Base-by-base conservation (phyloP, 345 rosid genomes). In the Pseudoturritis turrita region DNA sequence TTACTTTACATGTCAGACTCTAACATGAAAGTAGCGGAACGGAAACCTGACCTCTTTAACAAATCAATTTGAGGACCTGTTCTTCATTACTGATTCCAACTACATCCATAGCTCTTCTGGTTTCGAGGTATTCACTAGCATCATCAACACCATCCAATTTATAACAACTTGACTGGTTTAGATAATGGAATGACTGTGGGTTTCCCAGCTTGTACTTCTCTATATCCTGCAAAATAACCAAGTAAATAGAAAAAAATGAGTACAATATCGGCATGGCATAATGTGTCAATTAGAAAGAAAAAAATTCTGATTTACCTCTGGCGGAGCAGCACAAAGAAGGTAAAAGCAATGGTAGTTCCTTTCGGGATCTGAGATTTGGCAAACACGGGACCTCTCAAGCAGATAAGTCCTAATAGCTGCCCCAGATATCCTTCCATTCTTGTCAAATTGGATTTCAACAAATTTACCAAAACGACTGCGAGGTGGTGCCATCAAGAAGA, bases 301-400 rank as follows among this genome's bases (percentile, higher is more conserved):
- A 17, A n/a, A 23, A n/a, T 17, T 33, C 26, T 39, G 47, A 66
- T 74, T 28, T 82, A 92, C 98, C 96, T 89, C 98, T 28, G 79
- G 84, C 22, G 98, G 98, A 57, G 96, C 92, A 44, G 96, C 89
- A 81, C 98, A 92, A 14, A 92, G 98, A 81, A 86, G 90, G 82
- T 92, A 89, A 82, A 92, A 92, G 79, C 96, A 89, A 71, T 92
- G 98, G 78, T 92, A 92, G 55, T 89, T 92, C 81, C 98, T 87
- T 76, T 92, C 98, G 0, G 98, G 98, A 76, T 81, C 77, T 66
- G 96, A 88, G 74, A 92, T 82, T 84, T 92, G 95, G 87, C 98
- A 92, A 74, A 92, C 96, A 52, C 98, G 98, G 53, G 98, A 92
- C 65, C 98, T 85, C 78, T 92, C 98, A 35, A 92, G 95, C 70